Evolutionary conservation across 139 green algal species (phyloP), one percentile per base, ranked within the genome.

Genomic region (Penium margaritaceum): DNA sequence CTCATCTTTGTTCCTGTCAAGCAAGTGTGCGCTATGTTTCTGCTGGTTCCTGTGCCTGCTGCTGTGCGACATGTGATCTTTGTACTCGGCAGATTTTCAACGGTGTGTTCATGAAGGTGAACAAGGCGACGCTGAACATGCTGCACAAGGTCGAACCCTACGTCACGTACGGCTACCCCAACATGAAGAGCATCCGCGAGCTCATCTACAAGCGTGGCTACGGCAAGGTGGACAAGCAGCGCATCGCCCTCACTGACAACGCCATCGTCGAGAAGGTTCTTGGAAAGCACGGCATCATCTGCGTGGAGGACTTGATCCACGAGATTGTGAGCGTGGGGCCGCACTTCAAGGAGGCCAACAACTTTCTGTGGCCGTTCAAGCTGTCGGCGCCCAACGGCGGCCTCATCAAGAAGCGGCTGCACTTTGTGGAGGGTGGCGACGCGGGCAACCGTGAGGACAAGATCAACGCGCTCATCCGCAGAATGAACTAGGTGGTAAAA

Each of bases 311-410:
- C 85, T 86, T 99, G 36, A 84, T 99, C 9, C 95, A 99, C 75
- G 92, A 99, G 90, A 95, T 99, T 80, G 89, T 84, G 86, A 97
- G 88, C 35, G 88, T 88, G 53, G 94, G 94, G 67, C 91, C 93
- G 36, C 75, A 87, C 82, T 99, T 99, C 91, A 97, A 96, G 87
- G 81, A 95, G 86, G 90, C 84, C 54, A 91, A 85, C 85, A 98
- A 96, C 89, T 99, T 98, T 89, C 86, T 99, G 72, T 98, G 93
- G 91, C 93, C 93, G 60, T 95, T 98, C 88, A 96, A 96, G 90
- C 89, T 98, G 44, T 91, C 82, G 17, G 78, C 84, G 24, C 80
- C 90, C 29, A 82, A 81, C 55, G 91, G 93, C 63, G 95, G 94
- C 61, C 81, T 96, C 67, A 84, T 80, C 83, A 90, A 92, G 84